Conservation (phyloP, 176 grass and related monocot genomes). For the Melocanna baccifera region DNA sequence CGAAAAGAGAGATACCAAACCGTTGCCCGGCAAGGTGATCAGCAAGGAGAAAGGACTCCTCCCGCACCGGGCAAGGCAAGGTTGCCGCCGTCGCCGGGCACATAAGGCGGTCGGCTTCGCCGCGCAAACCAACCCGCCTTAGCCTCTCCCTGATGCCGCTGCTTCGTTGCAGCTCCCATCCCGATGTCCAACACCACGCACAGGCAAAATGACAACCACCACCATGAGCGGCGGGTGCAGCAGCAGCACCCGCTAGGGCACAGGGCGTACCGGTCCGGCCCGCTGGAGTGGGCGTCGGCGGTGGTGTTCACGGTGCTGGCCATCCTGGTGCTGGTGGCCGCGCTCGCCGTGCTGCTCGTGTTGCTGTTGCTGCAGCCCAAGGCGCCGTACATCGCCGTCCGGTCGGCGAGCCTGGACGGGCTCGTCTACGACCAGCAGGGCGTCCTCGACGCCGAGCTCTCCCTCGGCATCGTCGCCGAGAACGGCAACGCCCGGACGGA, state of each 20-base stretch:
- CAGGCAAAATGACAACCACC: neutral
- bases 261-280: neutral
- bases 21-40: conserved; percentile 8
- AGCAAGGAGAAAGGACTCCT: neutral
- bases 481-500: conserved; percentile 52
- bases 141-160: neutral
- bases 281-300: conserved; percentile 32
- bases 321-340: conserved; percentile 33
- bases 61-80: conserved; percentile 4
- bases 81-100: neutral
- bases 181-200: neutral
- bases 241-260: neutral
- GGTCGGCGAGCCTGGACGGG: conserved; percentile 24
- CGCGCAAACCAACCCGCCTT: neutral
- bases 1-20: conserved; percentile 33
- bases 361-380: conserved; percentile 44
- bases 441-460: conserved; percentile 39
- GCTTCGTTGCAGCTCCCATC: neutral
- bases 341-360: conserved; percentile 38
- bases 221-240: fast-evolving
- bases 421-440: conserved; percentile 59
- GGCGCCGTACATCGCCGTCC: conserved; percentile 51
- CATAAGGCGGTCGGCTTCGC: neutral
- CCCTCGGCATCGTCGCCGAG: conserved; percentile 31
- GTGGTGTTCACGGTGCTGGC: conserved; percentile 56